These are phyloP conservation scores for Polytrichum formosum DNA, from an alignment of 225 moss, liverwort and hornwort species.

Conservation along the genomic window DNA sequence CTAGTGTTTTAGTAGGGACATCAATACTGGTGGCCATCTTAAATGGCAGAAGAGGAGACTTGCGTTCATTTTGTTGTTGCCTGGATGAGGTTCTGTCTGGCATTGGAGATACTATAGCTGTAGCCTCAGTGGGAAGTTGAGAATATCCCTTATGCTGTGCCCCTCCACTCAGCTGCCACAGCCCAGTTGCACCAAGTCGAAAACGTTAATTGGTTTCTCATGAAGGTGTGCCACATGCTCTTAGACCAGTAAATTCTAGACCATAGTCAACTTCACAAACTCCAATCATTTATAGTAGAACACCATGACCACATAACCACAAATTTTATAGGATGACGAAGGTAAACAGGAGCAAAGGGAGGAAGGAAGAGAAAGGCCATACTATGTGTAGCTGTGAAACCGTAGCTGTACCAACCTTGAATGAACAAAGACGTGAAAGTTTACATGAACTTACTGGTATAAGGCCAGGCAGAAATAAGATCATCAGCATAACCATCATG, in stretches of 20 bases:
- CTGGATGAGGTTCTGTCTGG: constrained; percentile 50
- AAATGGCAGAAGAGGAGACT: constrained; percentile 40
- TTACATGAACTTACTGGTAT: constrained; percentile 62
- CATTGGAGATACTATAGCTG: constrained; percentile 42
- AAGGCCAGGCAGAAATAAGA: constrained; percentile 73
- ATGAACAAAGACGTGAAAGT: not conserved
- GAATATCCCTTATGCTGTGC: constrained; percentile 56
- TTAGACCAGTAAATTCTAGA: no score
- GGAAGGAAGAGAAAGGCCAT: no score
- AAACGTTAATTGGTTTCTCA: no score
- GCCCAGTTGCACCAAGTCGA: constrained; percentile 39
- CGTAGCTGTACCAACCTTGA: not conserved
- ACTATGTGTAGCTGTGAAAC: no score
- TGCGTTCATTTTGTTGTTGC: constrained; percentile 54
- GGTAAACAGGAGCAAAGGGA: no score
- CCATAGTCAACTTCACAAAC: no score
- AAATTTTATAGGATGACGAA: no score
- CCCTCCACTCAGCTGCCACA: constrained; percentile 69
- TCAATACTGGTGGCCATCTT: constrained; percentile 67
- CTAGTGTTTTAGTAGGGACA: constrained; percentile 55
- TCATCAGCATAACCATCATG: constrained; percentile 83
- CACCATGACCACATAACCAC: no score
- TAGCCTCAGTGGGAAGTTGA: constrained; percentile 56
- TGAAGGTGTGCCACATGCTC: not conserved
- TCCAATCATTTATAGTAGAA: no score